Base-by-base conservation (phyloP, 2,329 filamentous ascomycete species). In the Paramyrothecium sp. region DNA sequence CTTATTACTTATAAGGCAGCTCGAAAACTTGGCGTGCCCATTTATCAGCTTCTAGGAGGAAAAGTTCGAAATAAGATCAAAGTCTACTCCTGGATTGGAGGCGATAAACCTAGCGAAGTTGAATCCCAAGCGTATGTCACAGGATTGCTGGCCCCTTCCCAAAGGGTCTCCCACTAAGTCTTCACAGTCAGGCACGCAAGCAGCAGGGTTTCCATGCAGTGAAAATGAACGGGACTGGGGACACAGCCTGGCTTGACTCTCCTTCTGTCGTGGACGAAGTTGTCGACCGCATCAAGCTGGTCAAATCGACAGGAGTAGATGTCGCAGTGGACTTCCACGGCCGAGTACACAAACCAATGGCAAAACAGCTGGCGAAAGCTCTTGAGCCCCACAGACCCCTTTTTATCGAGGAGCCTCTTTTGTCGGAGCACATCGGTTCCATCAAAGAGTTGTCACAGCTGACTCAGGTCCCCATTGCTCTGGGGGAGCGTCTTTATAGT, bases 201-300 rank as follows among this genome's bases (percentile, higher is more conserved):
- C 75, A 76, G 12, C 86, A 89, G 69, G 87, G 87, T 0, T 86
- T 90, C 67, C 84, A 76, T 2, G 79, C 82, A 3, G 82, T 92
- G 54, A 92, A 92, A 69, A 92, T 93, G 89, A 92, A 92, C 67
- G 90, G 82, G 5, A 92, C 89, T 0, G 88, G 89, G 66, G 89
- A 92, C 60, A 72, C 92, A 1, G 86, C 84, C 61, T 92, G 89
- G 89, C 78, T 93, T 0, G 90, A 93, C 70, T 89, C 88, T 1
- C 90, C 90, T 0, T 76, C 80, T 0, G 78, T 79, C 0, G 78
- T 93, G 0, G 80, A 89, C 49, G 76, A 81, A 5, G 86, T 83
- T 49, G 84, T 92, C 2, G 83, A 89, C 57, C 80, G 90, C 2
- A 75, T 93, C 13, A 86, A 87, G 62, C 78, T 82, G 0, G 89